Percentiles rank a stretch among this genome's conserved stretches.
Conservation (phyloP, 768 basidiomycete species). For the Kwoniella dendrophila region DNA sequence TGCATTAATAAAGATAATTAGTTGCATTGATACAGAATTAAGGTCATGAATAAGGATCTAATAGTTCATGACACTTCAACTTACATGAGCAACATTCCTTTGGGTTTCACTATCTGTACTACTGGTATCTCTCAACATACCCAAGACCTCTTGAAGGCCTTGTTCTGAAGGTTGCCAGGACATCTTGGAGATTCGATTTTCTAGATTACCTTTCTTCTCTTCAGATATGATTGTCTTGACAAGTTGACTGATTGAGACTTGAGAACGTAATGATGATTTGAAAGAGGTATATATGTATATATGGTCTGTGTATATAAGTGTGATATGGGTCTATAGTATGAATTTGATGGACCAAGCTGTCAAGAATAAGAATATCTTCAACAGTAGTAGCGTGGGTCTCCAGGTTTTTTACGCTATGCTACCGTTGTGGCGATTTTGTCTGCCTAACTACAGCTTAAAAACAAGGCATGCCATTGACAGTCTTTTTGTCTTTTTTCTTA, state of each 20-base stretch:
- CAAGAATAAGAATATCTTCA: too few relatives aligned
- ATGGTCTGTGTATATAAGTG: neutral
- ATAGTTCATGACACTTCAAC: constrained; percentile 19
- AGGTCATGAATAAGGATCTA: neutral
- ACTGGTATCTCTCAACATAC: constrained; percentile 88
- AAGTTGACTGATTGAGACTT: neutral
- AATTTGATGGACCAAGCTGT: neutral
- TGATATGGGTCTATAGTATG: neutral
- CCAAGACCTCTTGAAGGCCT: constrained; percentile 87
- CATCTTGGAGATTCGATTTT: constrained; percentile 51
- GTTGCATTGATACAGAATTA: neutral
- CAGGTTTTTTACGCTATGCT: constrained; percentile 5
- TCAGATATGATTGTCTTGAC: too few relatives aligned
- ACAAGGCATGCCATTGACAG: neutral
- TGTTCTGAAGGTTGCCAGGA: constrained; percentile 81
- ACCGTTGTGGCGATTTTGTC: neutral
- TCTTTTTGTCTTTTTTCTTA: neutral
- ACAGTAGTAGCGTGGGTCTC: constrained; percentile 22
- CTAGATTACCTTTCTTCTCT: neutral
- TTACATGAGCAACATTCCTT: constrained; percentile 77
- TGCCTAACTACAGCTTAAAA: neutral
- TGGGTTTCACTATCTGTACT: constrained; percentile 73
- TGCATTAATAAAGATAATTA: neutral
- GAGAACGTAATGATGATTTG: too few relatives aligned
- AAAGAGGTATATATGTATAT: neutral